These are phyloP conservation scores for Colletotrichum australisinense DNA, from an alignment of 2,329 filamentous ascomycete species.

Conservation along the genomic window DNA sequence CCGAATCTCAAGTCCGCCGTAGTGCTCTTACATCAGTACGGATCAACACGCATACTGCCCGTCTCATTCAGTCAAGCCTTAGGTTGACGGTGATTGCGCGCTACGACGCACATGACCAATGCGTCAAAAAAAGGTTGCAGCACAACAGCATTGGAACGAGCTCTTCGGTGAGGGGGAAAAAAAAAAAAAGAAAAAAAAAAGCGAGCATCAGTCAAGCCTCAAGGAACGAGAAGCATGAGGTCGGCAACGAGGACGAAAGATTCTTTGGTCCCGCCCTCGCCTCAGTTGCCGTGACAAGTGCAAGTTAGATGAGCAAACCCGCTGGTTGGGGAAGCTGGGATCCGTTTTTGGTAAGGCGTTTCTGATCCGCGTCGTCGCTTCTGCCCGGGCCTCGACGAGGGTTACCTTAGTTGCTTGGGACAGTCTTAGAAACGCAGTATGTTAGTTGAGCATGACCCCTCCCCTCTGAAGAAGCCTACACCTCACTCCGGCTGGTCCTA, in stretches of 20 bases:
- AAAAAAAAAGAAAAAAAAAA: too few species aligned
- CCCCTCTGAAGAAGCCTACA: too few species aligned
- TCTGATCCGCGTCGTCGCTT: background rate
- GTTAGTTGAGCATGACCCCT: too few species aligned
- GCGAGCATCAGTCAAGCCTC: too few species aligned
- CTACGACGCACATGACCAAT: too few species aligned
- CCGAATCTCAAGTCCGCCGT: background rate
- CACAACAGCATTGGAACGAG: too few species aligned
- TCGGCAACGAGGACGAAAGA: background rate
- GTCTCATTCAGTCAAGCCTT: background rate
- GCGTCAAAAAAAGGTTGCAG: too few species aligned
- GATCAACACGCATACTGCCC: background rate
- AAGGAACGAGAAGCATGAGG: background rate
- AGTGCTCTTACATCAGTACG: background rate
- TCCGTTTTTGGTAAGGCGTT: background rate
- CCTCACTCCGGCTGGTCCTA: too few species aligned
- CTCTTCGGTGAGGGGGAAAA: too few species aligned
- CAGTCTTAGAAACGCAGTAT: too few species aligned
- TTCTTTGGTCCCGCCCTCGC: background rate
- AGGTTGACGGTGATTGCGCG: too few species aligned
- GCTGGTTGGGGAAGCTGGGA: background rate
- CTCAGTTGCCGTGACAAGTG: constrained; percentile 6
- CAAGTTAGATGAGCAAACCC: background rate
- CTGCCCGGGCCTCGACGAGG: constrained; percentile 6
- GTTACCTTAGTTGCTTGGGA: too few species aligned